Evolutionary conservation across 2,329 filamentous ascomycete species (phyloP), one percentile per base, ranked within the genome.

Genomic region (Aspergillus amoenus): DNA sequence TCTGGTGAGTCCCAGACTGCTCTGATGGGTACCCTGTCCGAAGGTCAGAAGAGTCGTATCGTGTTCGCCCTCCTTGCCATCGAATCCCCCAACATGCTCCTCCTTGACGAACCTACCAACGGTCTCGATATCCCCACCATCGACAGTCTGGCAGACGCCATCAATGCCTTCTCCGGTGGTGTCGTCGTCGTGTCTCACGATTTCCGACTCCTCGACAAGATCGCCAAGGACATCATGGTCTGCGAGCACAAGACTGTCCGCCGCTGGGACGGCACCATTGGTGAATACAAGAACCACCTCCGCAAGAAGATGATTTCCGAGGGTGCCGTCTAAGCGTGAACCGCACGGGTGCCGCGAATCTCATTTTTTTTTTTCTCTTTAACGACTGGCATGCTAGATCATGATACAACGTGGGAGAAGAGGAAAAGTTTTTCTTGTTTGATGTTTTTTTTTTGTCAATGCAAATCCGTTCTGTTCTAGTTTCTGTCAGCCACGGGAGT

Each of bases 101-200:
- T 99, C 67, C 86, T 99, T 56, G 94, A 99, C 81, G 94, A 99
- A 82, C 95, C 94, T 76, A 99, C 94, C 75, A 99, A 99, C 87
- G 94, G 94, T 85, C 83, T 99, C 62, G 94, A 99, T 84, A 99
- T 99, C 65, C 93, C 94, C 30, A 97, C 94, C 53, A 99, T 99
- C 71, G 94, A 99, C 82, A 93, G 89, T 79, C 79, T 99, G 79
- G 95, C 94, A 3, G 93, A 99, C 72, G 94, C 94, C 68, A 99
- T 99, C 81, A 96, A 97, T 73, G 89, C 91, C 59, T 99, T 90
- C 77, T 93, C 86, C 65, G 94, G 94, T 70, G 94, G 95, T 89
- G 93, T 97, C 51, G 91, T 97, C 53, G 93, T 97, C 64, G 94
- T 99, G 57, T 95, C 90, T 70, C 94, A 99, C 89, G 94, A 99